phyloP scores from a whole-genome alignment of 2,329 filamentous ascomycete species.

The Triangularia verruculosa region DNA sequence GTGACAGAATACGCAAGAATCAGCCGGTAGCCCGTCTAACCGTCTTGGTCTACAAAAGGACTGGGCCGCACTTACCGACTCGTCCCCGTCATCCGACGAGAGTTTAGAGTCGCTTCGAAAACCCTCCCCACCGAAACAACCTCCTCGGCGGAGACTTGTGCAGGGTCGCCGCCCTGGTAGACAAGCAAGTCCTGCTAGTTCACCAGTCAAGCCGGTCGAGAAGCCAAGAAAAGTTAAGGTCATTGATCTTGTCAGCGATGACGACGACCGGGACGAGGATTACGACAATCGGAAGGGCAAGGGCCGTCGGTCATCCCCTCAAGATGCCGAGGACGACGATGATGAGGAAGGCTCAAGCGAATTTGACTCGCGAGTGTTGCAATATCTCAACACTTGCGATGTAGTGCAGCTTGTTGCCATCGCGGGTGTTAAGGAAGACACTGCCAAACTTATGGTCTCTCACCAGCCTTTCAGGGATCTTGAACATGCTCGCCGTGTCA shows the following conservation, averaged over 20 bases:
- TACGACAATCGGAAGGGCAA: slow-evolving; percentile 16
- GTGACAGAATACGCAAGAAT: slow-evolving; percentile 7
- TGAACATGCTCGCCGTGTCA: slow-evolving; percentile 63
- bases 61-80: slow-evolving; percentile 21
- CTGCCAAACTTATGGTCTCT: slow-evolving; percentile 66
- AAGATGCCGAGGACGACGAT: slow-evolving; percentile 3
- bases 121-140: slow-evolving; percentile 13
- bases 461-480: slow-evolving; percentile 72
- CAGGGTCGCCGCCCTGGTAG: slow-evolving; percentile 25
- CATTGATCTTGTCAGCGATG: slow-evolving; percentile 38
- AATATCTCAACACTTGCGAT: slow-evolving; percentile 79
- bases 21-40: slow-evolving; percentile 18
- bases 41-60: slow-evolving; percentile 22
- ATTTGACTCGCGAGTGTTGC: slow-evolving; percentile 52
- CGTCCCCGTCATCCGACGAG: slow-evolving; percentile 15
- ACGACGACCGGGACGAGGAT: slow-evolving; percentile 37
- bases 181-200: slow-evolving; percentile 18
- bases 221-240: slow-evolving; percentile 1
- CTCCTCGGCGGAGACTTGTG: slow-evolving; percentile 26
- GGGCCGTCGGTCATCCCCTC: slow-evolving; percentile 10
- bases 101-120: slow-evolving; percentile 19
- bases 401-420: slow-evolving; percentile 77
- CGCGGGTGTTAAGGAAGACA: slow-evolving; percentile 67
- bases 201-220: slow-evolving; percentile 15
- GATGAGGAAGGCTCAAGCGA: slow-evolving; percentile 12